Conservation (phyloP, 345 rosid genomes). For the Noccaea caerulescens region DNA sequence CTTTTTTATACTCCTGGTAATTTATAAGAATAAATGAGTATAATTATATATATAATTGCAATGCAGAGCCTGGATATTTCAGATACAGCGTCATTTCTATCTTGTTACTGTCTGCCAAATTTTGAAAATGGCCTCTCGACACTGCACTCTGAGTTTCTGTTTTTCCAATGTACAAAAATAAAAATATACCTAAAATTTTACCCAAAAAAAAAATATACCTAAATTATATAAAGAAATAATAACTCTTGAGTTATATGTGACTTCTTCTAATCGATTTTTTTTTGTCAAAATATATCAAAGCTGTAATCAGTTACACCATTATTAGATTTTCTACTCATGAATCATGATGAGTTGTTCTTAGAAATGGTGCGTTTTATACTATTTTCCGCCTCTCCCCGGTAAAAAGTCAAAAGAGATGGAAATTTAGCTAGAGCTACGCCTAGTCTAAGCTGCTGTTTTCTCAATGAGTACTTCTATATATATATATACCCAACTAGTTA, state of each 20-base stretch:
- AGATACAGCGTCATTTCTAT: constrained; percentile 43
- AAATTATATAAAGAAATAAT: not conserved
- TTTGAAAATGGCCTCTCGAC: constrained; percentile 43
- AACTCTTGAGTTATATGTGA: not conserved
- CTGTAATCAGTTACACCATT: constrained; percentile 9
- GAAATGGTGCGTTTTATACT: constrained; percentile 11
- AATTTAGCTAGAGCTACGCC: constrained; percentile 18
- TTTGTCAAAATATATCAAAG: not conserved
- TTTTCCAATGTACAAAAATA: constrained; percentile 4
- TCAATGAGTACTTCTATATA: not conserved
- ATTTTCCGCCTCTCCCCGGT: not conserved
- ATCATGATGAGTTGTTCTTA: constrained; percentile 29
- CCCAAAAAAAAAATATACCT: not conserved
- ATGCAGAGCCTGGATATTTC: constrained; percentile 40
- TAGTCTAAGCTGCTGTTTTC: constrained; percentile 34
- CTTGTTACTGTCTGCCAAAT: constrained; percentile 43
- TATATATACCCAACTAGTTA: not conserved
- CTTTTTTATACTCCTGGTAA: not conserved
- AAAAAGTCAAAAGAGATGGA: constrained; percentile 23
- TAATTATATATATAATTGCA: constrained; percentile 18
- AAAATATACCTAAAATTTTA: not conserved
- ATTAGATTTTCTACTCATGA: constrained; percentile 1
- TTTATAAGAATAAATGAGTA: constrained; percentile 21
- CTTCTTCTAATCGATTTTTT: not conserved
- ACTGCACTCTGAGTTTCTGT: constrained; percentile 30